A percentile compares a stretch with the other conserved stretches of the same genome.
phyloP scores from a whole-genome alignment of 1,284 basidiomycete species.

The Tylopilus orsonianus region DNA sequence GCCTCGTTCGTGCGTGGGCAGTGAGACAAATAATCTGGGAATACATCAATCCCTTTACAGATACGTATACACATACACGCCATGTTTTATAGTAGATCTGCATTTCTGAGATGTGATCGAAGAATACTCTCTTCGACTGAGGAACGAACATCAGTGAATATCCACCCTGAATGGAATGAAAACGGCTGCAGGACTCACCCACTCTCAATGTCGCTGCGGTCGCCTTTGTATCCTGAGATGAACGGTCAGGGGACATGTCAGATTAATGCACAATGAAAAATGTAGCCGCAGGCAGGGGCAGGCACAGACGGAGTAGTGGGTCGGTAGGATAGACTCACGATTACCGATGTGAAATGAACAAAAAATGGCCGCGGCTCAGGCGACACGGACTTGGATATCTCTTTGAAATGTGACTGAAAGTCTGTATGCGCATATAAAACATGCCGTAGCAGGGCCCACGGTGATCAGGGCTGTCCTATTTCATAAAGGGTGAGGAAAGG shows the following conservation, averaged over 20 bases:
- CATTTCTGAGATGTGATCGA: constrained; percentile 33
- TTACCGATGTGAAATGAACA: constrained; percentile 71
- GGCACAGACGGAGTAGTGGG: constrained; percentile 9
- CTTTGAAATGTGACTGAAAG: constrained; percentile 66
- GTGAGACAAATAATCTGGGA: background rate
- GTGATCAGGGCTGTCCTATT: constrained; percentile 9
- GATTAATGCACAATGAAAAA: background rate
- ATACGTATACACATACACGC: background rate
- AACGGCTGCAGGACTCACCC: constrained; percentile 40
- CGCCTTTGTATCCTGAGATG: constrained; percentile 58
- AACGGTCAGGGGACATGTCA: constrained; percentile 4
- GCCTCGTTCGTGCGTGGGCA: background rate
- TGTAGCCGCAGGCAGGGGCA: constrained; percentile 1
- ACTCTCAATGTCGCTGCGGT: constrained; percentile 65
- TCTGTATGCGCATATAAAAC: constrained; percentile 41
- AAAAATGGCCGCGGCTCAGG: constrained; percentile 65
- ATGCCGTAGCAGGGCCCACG: constrained; percentile 7
- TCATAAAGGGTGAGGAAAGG: background rate
- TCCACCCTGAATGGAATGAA: constrained; percentile 4
- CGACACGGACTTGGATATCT: constrained; percentile 57
- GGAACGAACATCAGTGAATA: constrained; percentile 2
- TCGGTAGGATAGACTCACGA: constrained; percentile 41
- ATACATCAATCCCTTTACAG: constrained; percentile 5
- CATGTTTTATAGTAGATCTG: constrained; percentile 31
- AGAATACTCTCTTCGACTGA: constrained; percentile 39